Conservation (phyloP, 495 filamentous ascomycete genomes). For the Talaromyces borbonicus region DNA sequence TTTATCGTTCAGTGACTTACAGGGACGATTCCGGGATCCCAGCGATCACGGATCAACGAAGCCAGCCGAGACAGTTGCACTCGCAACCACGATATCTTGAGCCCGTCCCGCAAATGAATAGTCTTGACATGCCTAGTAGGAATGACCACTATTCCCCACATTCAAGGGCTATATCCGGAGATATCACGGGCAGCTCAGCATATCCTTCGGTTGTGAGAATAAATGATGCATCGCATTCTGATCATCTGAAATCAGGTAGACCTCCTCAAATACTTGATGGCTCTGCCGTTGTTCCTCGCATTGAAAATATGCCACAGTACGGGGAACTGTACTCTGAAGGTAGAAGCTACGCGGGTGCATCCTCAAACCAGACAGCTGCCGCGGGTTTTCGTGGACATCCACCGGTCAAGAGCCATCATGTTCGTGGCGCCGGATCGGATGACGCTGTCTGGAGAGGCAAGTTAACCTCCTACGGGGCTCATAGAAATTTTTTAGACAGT, state of each 20-base stretch:
- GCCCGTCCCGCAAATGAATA: background rate
- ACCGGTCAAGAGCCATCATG: background rate
- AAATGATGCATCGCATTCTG: background rate
- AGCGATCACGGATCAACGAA: background rate
- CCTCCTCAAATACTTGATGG: background rate
- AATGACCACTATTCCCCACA: background rate
- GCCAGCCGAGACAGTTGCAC: background rate
- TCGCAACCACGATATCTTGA: background rate
- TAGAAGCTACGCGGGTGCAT: background rate
- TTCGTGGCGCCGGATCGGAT: background rate
- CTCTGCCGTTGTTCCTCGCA: background rate
- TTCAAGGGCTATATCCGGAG: no score
- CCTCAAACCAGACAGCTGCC: background rate
- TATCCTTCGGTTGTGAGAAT: background rate
- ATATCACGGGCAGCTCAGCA: background rate
- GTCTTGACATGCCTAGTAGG: background rate
- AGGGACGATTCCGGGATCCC: background rate
- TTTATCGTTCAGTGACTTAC: background rate
- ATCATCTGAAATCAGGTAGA: no score
- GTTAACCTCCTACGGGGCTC: background rate
- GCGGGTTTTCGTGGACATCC: background rate
- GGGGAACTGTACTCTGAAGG: background rate
- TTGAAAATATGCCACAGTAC: background rate
- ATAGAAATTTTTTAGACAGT: background rate
- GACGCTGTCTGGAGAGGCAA: slow-evolving; percentile 2